phyloP scores from a whole-genome alignment of 345 rosid species.

The Draba incana region DNA sequence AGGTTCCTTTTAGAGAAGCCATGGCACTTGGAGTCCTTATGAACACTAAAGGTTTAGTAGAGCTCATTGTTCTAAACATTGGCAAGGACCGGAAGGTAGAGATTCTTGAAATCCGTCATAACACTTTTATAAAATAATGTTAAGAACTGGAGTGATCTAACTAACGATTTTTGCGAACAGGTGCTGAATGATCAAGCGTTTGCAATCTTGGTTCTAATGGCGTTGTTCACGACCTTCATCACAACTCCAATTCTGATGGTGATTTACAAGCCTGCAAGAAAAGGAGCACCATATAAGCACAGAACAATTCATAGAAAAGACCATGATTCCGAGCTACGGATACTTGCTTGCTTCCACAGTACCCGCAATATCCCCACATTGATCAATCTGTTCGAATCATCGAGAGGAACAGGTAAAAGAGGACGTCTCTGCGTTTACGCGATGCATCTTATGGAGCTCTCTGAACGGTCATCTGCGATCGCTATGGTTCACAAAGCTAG shows the following conservation, averaged over 20 bases:
- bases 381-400: slow-evolving; percentile 62
- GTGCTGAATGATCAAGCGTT: slow-evolving; percentile 68
- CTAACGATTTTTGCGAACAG: slow-evolving; percentile 33
- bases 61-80: slow-evolving; percentile 75
- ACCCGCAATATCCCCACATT: slow-evolving; percentile 65
- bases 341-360: slow-evolving; percentile 68
- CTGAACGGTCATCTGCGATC: slow-evolving; percentile 77
- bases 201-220: slow-evolving; percentile 67
- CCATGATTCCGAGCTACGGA: slow-evolving; percentile 55
- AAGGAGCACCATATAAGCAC: slow-evolving; percentile 56
- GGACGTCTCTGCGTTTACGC: slow-evolving; percentile 67
- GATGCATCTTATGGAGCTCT: slow-evolving; percentile 79
- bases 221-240: slow-evolving; percentile 70
- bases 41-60: slow-evolving; percentile 80
- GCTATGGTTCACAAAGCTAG: slow-evolving; percentile 78
- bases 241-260: slow-evolving; percentile 62
- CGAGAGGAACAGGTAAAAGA: slow-evolving; percentile 49
- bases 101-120: slow-evolving; percentile 5
- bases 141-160: neutral
- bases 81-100: slow-evolving; percentile 59
- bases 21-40: slow-evolving; percentile 59
- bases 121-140: neutral
- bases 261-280: slow-evolving; percentile 63
- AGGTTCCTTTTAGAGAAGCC: slow-evolving; percentile 55
- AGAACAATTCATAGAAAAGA: slow-evolving; percentile 56